phyloP scores from a whole-genome alignment of 2,329 filamentous ascomycete species.

The Periconia sp. region DNA sequence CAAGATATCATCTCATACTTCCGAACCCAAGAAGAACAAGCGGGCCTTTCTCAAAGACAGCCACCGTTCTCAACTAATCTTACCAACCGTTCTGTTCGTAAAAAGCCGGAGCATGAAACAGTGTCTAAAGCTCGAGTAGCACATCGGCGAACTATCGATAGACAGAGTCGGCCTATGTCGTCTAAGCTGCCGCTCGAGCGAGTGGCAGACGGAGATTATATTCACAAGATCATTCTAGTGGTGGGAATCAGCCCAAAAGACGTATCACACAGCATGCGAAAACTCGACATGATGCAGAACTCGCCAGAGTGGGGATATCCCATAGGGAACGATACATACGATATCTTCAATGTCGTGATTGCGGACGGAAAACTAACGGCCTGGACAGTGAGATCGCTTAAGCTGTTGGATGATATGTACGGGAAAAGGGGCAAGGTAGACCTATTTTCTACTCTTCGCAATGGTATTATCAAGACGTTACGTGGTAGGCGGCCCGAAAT shows the following conservation, averaged over 20 bases:
- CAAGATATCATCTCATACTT: too few relatives aligned
- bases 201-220: conserved; percentile 32
- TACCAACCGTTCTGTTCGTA: not conserved
- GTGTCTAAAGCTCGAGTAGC: not conserved
- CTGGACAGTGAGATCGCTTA: conserved; percentile 26
- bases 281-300: conserved; percentile 27
- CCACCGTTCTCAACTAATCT: not conserved
- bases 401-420: conserved; percentile 12
- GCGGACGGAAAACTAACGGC: conserved; percentile 10
- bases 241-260: conserved; percentile 1
- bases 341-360: conserved; percentile 12
- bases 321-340: conserved; percentile 8
- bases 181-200: conserved; percentile 48
- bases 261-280: conserved; percentile 17
- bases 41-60: conserved; percentile 8
- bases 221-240: conserved; percentile 27
- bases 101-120: conserved; percentile 1
- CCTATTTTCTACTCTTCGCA: conserved; percentile 15
- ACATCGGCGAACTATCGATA: conserved; percentile 15
- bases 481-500: too few relatives aligned
- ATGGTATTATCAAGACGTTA: conserved; percentile 16
- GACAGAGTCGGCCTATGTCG: conserved; percentile 38
- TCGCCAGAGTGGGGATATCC: conserved; percentile 25
- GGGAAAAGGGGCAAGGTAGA: conserved; percentile 13
- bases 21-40: not conserved